Evolutionary conservation across 2,329 filamentous ascomycete species (phyloP).

Genomic region (Diaporthe sp.): DNA sequence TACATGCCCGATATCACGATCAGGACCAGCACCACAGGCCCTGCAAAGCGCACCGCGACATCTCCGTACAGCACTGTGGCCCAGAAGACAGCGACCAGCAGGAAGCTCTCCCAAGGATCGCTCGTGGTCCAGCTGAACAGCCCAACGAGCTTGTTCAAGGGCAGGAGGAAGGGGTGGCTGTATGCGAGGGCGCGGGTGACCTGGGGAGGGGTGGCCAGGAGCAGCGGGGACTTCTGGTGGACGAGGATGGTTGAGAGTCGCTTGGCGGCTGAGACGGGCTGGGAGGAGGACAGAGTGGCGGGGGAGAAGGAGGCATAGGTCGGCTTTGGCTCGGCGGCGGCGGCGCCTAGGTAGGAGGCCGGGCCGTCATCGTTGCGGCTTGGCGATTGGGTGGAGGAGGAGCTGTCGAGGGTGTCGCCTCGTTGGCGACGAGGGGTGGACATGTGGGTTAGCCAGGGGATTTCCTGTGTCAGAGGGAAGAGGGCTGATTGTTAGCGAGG

Average conservation of each 20-base stretch:
- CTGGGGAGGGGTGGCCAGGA: conserved; percentile 93
- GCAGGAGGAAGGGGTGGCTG: conserved; percentile 92
- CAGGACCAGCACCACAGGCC: conserved; percentile 83
- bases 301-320: conserved; percentile 94
- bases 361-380: conserved; percentile 64
- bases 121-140: conserved; percentile 93
- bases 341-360: conserved; percentile 64
- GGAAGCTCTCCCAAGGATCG: conserved; percentile 97
- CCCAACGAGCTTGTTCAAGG: conserved; percentile 86
- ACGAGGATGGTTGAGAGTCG: conserved; percentile 93
- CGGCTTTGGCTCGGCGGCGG: conserved; percentile 65
- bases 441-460: conserved; percentile 36
- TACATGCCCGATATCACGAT: conserved; percentile 93
- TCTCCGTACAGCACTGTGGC: conserved; percentile 87
- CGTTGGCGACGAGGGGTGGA: conserved; percentile 34
- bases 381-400: conserved; percentile 15
- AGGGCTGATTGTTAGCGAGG: conserved; percentile 2
- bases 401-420: conserved; percentile 34
- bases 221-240: conserved; percentile 93
- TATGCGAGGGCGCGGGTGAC: conserved; percentile 95
- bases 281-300: conserved; percentile 75
- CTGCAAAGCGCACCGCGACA: conserved; percentile 80
- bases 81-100: conserved; percentile 89
- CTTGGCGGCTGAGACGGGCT: conserved; percentile 70
- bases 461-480: conserved; percentile 23